Percentiles rank a stretch among this genome's conserved stretches.
These are phyloP conservation scores for Rhododendron molle DNA, from an alignment of 148 eudicot species.

Conservation along the genomic window DNA sequence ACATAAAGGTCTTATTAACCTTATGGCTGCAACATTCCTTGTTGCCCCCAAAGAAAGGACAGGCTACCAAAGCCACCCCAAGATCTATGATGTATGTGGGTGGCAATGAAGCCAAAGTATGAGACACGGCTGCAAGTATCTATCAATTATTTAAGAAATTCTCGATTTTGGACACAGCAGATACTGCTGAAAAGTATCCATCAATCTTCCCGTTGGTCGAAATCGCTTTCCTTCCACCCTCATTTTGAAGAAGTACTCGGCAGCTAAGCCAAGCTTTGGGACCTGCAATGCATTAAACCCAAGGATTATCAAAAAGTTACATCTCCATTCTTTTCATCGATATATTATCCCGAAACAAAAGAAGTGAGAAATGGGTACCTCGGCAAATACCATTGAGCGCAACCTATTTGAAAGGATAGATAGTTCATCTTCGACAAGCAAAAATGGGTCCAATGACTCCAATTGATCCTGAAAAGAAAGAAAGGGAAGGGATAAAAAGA, in stretches of 20 bases:
- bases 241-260: constrained; percentile 82
- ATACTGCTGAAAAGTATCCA: neutral
- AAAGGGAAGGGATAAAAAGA: neutral
- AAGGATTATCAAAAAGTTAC: constrained; percentile 8
- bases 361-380: constrained; percentile 37
- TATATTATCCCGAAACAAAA: neutral
- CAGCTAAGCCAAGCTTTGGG: constrained; percentile 90
- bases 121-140: neutral
- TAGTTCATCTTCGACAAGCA: constrained; percentile 80
- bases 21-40: neutral
- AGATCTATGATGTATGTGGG: neutral
- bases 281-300: constrained; percentile 50
- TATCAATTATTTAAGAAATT: neutral
- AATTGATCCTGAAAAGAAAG: constrained; percentile 51
- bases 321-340: neutral
- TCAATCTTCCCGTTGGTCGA: constrained; percentile 73
- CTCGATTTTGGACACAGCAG: neutral
- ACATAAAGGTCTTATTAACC: neutral
- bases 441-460: constrained; percentile 88
- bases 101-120: neutral
- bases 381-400: constrained; percentile 80
- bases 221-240: constrained; percentile 94
- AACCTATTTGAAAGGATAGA: constrained; percentile 58
- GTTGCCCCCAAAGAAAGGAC: neutral
- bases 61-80: neutral